phyloP scores from a whole-genome alignment of 345 rosid genomes.

The Turnera subulata region DNA sequence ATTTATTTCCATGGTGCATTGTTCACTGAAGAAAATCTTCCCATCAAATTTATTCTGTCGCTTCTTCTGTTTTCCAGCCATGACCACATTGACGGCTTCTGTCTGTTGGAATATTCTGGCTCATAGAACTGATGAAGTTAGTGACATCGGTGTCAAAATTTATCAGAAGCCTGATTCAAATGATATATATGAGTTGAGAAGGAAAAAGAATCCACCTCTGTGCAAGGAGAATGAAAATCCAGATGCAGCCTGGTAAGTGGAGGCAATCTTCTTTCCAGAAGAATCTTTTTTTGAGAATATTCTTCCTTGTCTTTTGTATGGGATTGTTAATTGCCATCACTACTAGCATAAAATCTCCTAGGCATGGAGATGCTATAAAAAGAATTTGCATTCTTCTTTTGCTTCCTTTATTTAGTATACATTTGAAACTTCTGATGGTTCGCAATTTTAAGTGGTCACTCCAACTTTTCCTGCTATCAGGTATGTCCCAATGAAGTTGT shows the following conservation, averaged over 20 bases:
- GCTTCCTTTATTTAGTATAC: not conserved
- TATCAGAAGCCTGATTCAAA: slow-evolving; percentile 94
- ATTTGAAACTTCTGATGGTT: not conserved
- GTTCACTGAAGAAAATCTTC: slow-evolving; percentile 1
- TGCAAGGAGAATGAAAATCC: slow-evolving; percentile 89
- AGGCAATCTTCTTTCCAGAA: slow-evolving; percentile 5
- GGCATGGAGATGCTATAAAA: too few relatives aligned
- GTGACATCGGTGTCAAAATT: slow-evolving; percentile 82
- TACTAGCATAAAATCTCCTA: too few relatives aligned
- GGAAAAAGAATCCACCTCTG: slow-evolving; percentile 75
- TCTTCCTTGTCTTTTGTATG: not conserved
- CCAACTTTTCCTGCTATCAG: slow-evolving; percentile 31
- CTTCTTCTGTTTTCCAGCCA: slow-evolving; percentile 46
- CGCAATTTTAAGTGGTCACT: not conserved
- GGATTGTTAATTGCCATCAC: not conserved
- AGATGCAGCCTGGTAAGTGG: slow-evolving; percentile 86
- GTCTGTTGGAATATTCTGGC: slow-evolving; percentile 94
- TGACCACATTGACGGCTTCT: slow-evolving; percentile 71
- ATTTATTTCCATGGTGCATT: not conserved
- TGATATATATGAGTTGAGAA: slow-evolving; percentile 73
- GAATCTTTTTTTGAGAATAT: slow-evolving; percentile 4
- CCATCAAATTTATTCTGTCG: slow-evolving; percentile 7
- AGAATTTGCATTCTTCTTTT: not conserved
- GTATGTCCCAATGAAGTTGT: slow-evolving; percentile 74
- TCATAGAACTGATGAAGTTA: slow-evolving; percentile 82